Evolutionary conservation across 176 grass and related monocot species (phyloP).

Genomic region (Ampelocalamus luodianensis): DNA sequence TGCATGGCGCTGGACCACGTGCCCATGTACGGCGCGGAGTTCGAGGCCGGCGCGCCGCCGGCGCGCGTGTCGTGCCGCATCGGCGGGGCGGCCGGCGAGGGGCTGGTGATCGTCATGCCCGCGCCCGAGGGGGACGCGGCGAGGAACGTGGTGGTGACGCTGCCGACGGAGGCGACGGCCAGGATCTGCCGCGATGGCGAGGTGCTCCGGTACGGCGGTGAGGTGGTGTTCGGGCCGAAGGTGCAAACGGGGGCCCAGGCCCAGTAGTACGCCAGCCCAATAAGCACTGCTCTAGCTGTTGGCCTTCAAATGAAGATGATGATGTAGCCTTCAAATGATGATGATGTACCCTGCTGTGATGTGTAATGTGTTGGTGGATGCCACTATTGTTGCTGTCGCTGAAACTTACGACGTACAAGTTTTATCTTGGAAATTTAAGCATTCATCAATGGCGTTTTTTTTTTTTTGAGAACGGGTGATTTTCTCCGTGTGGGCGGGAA

Average conservation of each 20-base stretch:
- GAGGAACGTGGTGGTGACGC: slow-evolving; percentile 73
- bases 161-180: slow-evolving; percentile 53
- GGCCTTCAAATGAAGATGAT: neutral
- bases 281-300: neutral
- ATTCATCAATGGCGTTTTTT: neutral
- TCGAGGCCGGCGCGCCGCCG: slow-evolving; percentile 48
- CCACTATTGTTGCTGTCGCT: neutral
- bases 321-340: slow-evolving; percentile 31
- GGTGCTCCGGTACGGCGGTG: slow-evolving; percentile 57
- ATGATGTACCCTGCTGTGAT: neutral
- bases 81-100: slow-evolving; percentile 52
- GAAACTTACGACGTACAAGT: neutral
- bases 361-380: slow-evolving; percentile 5
- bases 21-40: slow-evolving; percentile 59
- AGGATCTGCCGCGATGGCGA: slow-evolving; percentile 60
- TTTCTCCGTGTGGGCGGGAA: too few relatives aligned
- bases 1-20: slow-evolving; percentile 73
- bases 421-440: neutral
- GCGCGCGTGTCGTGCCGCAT: slow-evolving; percentile 57
- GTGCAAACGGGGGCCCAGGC: neutral
- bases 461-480: neutral
- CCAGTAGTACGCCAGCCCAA: neutral
- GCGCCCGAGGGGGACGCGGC: slow-evolving; percentile 50
- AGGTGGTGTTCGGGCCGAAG: slow-evolving; percentile 57
- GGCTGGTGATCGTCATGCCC: slow-evolving; percentile 65